Evolutionary conservation across 148 eudicot species (phyloP), one percentile per base, ranked within the genome.

Genomic region (Cornus florida): DNA sequence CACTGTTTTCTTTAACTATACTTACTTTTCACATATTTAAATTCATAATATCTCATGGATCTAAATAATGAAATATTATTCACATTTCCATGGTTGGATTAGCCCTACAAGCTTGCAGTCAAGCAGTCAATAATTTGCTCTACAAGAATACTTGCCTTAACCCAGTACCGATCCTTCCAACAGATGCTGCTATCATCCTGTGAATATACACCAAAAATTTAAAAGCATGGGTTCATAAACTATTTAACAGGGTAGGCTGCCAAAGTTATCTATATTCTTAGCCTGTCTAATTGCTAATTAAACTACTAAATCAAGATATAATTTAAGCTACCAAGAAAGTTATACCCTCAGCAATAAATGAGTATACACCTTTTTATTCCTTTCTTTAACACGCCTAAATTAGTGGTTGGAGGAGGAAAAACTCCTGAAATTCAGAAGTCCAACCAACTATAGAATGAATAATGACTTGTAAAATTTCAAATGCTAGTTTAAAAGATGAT

Each of bases 131-230:
- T 0, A 62, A 60, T 22, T 46, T 48, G 53, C 22, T 39, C 35
- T 22, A 70, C 66, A 78, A 56, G 70, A 75, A 46, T 74, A 84
- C 92, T 86, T 74, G 83, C 99, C 96, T 96, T 96, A 57, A 96
- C 94, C 99, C 99, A 96, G 64, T 96, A 96, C 46, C 99, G 98
- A 84, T 93, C 97, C 90, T 92, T 96, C 89, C 86, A 93, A 68
- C 85, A 73, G 77, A 80, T 75, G 81, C 86, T 89, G 64, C 86
- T 81, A 86, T 93, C 99, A 43, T 88, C 97, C 99, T 96, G 91
- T 57, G 87, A 82, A 75, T 71, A 56, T 53, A 67, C 38, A 24
- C 38, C 80, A 72, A 72, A 31, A 24, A 14, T 12, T 39, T 16
- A 4, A 64, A 24, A 71, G 57, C 56, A 64, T 73, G 16, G 70